A percentile compares a stretch with the other conserved stretches of the same genome.
Conservation (phyloP, 495 filamentous ascomycete species). For the Pyrenopolyporus hunteri region DNA sequence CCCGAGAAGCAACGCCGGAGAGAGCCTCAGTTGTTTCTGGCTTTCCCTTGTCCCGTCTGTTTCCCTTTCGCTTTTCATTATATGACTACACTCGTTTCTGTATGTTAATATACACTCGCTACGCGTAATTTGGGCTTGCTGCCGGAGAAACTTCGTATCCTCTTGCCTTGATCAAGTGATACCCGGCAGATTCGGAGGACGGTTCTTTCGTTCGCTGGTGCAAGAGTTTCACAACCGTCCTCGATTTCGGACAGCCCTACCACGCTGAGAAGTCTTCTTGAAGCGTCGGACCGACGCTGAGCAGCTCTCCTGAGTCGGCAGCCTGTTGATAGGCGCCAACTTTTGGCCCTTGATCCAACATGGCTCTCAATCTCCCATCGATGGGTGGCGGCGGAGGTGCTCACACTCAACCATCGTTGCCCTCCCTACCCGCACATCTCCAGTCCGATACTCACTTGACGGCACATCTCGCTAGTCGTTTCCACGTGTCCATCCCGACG, state of each 20-base stretch:
- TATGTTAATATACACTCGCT: constrained; percentile 40
- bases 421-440: constrained; percentile 84
- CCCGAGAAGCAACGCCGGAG: constrained; percentile 21
- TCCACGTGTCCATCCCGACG: constrained; percentile 86
- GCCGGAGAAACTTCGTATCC: constrained; percentile 4
- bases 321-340: constrained; percentile 32
- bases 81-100: constrained; percentile 41
- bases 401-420: constrained; percentile 88
- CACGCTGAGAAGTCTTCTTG: neutral
- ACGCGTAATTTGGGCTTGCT: constrained; percentile 31
- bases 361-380: constrained; percentile 54
- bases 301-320: constrained; percentile 18
- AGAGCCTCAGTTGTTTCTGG: constrained; percentile 34
- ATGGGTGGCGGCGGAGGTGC: constrained; percentile 60
- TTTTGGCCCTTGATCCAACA: constrained; percentile 43
- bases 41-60: constrained; percentile 25
- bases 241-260: constrained; percentile 1
- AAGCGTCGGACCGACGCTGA: constrained; percentile 21
- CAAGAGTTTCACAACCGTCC: constrained; percentile 11
- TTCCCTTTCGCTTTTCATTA: constrained; percentile 35
- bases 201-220: constrained; percentile 21
- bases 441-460: constrained; percentile 97
- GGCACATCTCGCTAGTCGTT: constrained; percentile 92
- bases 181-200: constrained; percentile 1
- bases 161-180: neutral